These are phyloP conservation scores for Fonsecaea pugnacius DNA, from an alignment of 2,329 filamentous ascomycete species.

Conservation along the genomic window DNA sequence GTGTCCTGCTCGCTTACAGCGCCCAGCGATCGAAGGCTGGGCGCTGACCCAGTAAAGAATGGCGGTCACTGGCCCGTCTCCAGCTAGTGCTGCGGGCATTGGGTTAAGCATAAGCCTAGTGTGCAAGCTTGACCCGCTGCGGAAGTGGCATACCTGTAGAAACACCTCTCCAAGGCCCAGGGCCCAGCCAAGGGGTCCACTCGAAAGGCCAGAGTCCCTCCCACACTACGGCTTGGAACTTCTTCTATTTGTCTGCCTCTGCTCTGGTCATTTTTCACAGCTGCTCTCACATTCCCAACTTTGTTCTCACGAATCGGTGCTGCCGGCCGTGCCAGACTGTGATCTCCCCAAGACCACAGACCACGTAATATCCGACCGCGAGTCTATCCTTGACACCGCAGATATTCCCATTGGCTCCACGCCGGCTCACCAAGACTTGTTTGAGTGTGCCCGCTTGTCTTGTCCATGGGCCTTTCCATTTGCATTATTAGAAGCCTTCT, in stretches of 20 bases:
- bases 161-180: conserved; percentile 5
- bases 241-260: conserved; percentile 5
- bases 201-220: not conserved
- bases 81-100: conserved; percentile 17
- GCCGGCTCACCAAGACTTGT: conserved; percentile 14
- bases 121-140: conserved; percentile 17
- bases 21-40: conserved; percentile 3
- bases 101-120: conserved; percentile 24
- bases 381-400: conserved; percentile 1
- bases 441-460: conserved; percentile 16
- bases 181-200: conserved; percentile 1
- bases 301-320: not conserved
- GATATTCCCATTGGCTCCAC: conserved; percentile 1
- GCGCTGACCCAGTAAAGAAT: not conserved
- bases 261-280: not conserved
- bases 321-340: not conserved
- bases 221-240: conserved; percentile 4
- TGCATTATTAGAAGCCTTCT: not conserved
- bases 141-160: conserved; percentile 12
- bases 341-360: not conserved
- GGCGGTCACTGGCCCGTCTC: conserved; percentile 15
- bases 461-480: conserved; percentile 9
- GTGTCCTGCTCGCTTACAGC: not conserved
- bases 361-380: not conserved
- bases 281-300: not conserved